Evolutionary conservation across 176 grass and related monocot species (phyloP).

Genomic region (Avena sativa): DNA sequence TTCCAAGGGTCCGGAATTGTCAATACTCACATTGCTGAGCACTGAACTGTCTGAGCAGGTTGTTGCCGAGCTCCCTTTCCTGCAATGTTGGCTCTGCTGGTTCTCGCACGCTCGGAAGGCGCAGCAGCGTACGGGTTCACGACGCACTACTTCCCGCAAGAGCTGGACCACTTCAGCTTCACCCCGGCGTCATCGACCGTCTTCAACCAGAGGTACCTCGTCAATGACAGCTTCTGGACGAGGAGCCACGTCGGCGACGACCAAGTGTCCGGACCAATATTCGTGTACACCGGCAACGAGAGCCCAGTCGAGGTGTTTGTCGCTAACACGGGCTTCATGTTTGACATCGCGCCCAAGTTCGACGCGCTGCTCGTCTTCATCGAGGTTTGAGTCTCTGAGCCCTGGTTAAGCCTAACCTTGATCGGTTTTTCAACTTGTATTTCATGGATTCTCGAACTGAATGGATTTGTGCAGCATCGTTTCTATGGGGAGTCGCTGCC

Average conservation of each 20-base stretch:
- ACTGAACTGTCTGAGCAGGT: too few relatives aligned
- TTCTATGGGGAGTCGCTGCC: conserved; percentile 84
- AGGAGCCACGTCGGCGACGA: conserved; percentile 16
- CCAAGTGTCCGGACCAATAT: conserved; percentile 51
- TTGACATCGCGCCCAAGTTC: conserved; percentile 78
- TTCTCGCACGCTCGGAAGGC: neutral
- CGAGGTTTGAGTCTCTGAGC: conserved; percentile 47
- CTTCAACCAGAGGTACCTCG: conserved; percentile 83
- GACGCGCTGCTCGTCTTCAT: conserved; percentile 86
- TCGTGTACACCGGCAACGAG: conserved; percentile 91
- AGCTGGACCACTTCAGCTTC: conserved; percentile 96
- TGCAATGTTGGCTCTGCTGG: neutral
- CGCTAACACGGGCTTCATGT: conserved; percentile 74
- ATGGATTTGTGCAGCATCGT: conserved; percentile 59
- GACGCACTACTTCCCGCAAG: conserved; percentile 74
- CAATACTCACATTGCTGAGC: too few relatives aligned
- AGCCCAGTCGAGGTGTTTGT: conserved; percentile 70
- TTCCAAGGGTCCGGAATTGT: too few relatives aligned
- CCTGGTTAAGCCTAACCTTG: neutral
- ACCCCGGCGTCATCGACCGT: conserved; percentile 57
- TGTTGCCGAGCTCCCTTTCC: too few relatives aligned
- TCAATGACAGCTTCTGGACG: conserved; percentile 72
- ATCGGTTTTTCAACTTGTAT: neutral
- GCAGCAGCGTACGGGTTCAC: conserved; percentile 50
- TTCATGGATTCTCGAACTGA: neutral